phyloP scores from a whole-genome alignment of 2,329 filamentous ascomycete species.

The Botrytis paeoniae region DNA sequence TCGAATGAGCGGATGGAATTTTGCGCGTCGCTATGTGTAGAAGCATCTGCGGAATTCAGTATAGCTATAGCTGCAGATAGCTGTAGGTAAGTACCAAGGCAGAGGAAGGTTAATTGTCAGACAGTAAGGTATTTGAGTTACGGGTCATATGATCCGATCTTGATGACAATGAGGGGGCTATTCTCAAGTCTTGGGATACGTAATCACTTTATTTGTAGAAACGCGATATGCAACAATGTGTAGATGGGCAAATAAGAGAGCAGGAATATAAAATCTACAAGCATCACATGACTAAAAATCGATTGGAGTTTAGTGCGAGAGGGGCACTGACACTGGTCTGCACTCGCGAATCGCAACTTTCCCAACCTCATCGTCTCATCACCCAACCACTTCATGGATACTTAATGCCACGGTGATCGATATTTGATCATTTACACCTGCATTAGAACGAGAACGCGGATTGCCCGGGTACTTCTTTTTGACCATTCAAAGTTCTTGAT shows the following conservation, averaged over 20 bases:
- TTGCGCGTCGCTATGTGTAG: not conserved
- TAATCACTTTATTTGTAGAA: not conserved
- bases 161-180: not conserved
- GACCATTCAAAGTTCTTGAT: not conserved
- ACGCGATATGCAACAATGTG: not conserved
- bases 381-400: not conserved
- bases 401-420: not conserved
- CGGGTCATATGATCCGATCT: not conserved
- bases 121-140: not conserved
- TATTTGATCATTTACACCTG: constrained; percentile 16
- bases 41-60: not conserved
- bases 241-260: not conserved
- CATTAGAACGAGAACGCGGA: constrained; percentile 2
- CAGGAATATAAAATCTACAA: not conserved
- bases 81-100: not conserved
- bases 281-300: not conserved
- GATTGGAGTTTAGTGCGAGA: not conserved
- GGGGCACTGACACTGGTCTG: not conserved
- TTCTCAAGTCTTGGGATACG: not conserved
- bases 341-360: not conserved
- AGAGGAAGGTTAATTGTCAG: not conserved
- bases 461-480: not conserved
- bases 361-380: not conserved
- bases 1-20: not conserved
- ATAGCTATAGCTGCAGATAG: not conserved